Percentiles rank a stretch among this genome's conserved stretches.
Conservation (phyloP, 768 basidiomycete species). For the Trametes coccinea region DNA sequence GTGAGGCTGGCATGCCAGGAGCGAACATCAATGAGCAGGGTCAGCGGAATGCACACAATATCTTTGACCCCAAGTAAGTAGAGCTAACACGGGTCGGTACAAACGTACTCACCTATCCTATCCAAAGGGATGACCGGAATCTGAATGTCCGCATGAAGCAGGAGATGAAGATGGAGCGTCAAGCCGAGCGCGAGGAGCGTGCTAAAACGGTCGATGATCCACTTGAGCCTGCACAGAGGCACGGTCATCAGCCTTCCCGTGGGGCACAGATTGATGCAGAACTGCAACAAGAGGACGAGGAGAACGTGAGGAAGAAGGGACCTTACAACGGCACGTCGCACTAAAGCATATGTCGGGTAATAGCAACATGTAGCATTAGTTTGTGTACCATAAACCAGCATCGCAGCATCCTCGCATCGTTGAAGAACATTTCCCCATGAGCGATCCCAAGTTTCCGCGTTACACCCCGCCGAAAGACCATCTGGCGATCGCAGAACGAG, state of each 20-base stretch:
- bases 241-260: constrained; percentile 57
- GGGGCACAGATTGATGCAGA: constrained; percentile 62
- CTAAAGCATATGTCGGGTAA: background rate
- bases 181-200: constrained; percentile 29
- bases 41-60: constrained; percentile 38
- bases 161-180: constrained; percentile 34
- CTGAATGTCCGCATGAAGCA: constrained; percentile 38
- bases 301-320: constrained; percentile 46
- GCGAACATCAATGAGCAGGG: constrained; percentile 33
- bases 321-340: constrained; percentile 18
- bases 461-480: too few species aligned
- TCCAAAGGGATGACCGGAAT: constrained; percentile 44
- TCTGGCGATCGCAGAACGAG: too few species aligned
- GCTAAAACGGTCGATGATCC: constrained; percentile 44
- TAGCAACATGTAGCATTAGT: too few species aligned
- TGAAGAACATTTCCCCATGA: background rate
- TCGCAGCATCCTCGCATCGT: background rate
- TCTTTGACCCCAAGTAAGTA: constrained; percentile 44
- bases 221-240: constrained; percentile 48
- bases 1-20: constrained; percentile 18
- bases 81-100: too few species aligned
- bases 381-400: background rate
- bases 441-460: too few species aligned
- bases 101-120: background rate
- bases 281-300: constrained; percentile 53